phyloP scores from a whole-genome alignment of 441 rosid genomes.

The Omphalea diandra region DNA sequence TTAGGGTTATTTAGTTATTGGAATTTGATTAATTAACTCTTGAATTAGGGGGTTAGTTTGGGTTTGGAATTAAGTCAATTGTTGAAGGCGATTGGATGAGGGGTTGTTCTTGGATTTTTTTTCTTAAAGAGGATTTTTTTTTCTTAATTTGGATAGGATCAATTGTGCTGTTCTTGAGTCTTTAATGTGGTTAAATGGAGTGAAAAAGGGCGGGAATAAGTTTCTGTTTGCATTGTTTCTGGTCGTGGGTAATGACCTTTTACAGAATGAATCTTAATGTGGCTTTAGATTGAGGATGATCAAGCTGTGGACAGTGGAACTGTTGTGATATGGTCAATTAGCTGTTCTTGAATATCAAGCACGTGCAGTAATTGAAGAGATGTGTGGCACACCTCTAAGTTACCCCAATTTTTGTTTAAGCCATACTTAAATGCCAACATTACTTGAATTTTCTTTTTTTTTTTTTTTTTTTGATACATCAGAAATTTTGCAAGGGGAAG shows the following conservation, averaged over 20 bases:
- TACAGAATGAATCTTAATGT: background rate
- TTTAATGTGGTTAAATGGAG: slow-evolving; percentile 6
- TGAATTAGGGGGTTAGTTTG: background rate
- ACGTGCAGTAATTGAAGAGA: background rate
- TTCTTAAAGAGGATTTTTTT: background rate
- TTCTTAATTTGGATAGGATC: slow-evolving; percentile 7
- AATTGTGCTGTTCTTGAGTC: slow-evolving; percentile 12
- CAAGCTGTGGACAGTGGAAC: background rate
- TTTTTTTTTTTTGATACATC: too few relatives aligned
- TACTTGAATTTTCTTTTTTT: too few relatives aligned
- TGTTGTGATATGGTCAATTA: too few relatives aligned
- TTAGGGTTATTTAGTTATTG: too few relatives aligned
- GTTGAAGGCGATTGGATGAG: background rate
- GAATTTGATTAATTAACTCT: background rate
- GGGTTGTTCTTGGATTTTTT: background rate
- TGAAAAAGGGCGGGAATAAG: too few relatives aligned
- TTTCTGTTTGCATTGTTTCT: too few relatives aligned
- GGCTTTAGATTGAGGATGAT: background rate
- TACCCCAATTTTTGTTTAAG: background rate
- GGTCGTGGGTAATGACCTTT: too few relatives aligned
- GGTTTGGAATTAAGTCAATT: background rate
- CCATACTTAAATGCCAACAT: background rate
- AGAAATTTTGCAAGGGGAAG: too few relatives aligned
- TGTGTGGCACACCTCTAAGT: background rate
- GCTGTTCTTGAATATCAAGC: too few relatives aligned